Base-by-base conservation (phyloP, 2,329 filamentous ascomycete genomes). In the Trichoderma brevicompactum region DNA sequence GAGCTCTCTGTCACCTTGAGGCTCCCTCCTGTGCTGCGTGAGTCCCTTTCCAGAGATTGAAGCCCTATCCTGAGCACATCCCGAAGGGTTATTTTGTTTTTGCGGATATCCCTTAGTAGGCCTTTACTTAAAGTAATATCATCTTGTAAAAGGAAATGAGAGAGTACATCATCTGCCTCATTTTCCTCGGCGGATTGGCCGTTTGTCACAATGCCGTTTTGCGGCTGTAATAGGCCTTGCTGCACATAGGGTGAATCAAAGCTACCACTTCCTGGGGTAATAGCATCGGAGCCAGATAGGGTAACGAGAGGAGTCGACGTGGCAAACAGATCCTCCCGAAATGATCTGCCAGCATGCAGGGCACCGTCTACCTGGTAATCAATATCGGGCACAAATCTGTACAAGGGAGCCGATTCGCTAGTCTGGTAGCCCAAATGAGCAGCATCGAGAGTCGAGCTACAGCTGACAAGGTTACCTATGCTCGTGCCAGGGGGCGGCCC, bases 71-170 rank as follows among this genome's bases (percentile, higher is more conserved):
- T 34, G 3, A 61, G 23, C 5, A 61, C 36, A 3, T 61, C 58
- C 15, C 40, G 41, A 9, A 61, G 32, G 0, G 58, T 61, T 10
- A 61, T 23, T 7, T 34, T 61, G 7, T 52, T 32, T 17, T 50
- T 32, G 19, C 58, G 58, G 10, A 61, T 52, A 34, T 43, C 40
- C 15, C 7, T 34, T 6, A 61, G n/a, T 23, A 61, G 7, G 15
- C 19, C 15, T 52, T 9, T 52, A 23, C 46, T 61, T 15, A 61
- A 23, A 1, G 58, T 50, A 9, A 50, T 36, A 12, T 52, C 58
- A 7, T 61, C 58, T 6, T 61, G 58, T 15, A 61, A 19, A 1
- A 61, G 38, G 28, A 61, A 61, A 10, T 52, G 46, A 5, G 58
- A 46, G 12, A 61, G 58, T 32, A 61, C 13, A 19, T 9, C 7